Percentiles rank a stretch among this genome's conserved stretches.
Conservation (phyloP, 371 early-diverging fungal genomes). For the Syncephalastrum contaminatum region DNA sequence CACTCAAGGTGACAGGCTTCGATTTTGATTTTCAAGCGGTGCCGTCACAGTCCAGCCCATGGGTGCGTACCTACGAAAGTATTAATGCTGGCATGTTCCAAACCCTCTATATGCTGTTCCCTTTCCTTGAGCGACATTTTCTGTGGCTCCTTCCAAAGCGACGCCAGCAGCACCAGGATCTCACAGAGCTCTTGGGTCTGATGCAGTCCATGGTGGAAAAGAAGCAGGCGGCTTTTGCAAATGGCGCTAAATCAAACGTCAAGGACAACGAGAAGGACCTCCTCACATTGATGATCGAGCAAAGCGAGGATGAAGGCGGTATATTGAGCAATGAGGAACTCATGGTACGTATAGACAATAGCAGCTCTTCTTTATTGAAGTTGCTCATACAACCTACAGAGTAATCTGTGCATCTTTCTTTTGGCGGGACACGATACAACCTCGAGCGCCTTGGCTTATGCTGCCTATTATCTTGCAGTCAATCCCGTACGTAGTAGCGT, state of each 20-base stretch:
- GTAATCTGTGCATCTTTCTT: conserved; percentile 27
- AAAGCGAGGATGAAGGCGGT: conserved; percentile 13
- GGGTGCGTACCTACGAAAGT: too few species aligned
- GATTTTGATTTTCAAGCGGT: too few species aligned
- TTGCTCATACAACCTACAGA: conserved; percentile 5
- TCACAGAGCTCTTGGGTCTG: conserved; percentile 20
- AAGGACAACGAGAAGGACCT: conserved; percentile 29
- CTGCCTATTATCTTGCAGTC: conserved; percentile 19
- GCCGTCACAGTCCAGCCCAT: too few species aligned
- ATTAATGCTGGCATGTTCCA: too few species aligned
- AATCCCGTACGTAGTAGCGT: conserved; percentile 1
- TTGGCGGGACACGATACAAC: conserved; percentile 22
- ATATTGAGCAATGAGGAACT: conserved; percentile 16
- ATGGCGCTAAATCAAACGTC: conserved; percentile 7
- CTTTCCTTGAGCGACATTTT: conserved; percentile 34
- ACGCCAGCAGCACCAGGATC: conserved; percentile 24
- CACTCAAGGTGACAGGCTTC: too few species aligned
- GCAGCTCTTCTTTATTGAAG: background rate
- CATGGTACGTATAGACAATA: conserved; percentile 26
- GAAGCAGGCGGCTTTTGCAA: conserved; percentile 21
- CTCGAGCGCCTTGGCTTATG: conserved; percentile 18
- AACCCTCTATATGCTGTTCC: conserved; percentile 43
- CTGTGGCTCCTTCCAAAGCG: conserved; percentile 25
- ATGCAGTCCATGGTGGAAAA: conserved; percentile 36
- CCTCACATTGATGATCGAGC: conserved; percentile 46